Conservation (phyloP, 805 yeast genomes). For the Clavispora fructus region DNA sequence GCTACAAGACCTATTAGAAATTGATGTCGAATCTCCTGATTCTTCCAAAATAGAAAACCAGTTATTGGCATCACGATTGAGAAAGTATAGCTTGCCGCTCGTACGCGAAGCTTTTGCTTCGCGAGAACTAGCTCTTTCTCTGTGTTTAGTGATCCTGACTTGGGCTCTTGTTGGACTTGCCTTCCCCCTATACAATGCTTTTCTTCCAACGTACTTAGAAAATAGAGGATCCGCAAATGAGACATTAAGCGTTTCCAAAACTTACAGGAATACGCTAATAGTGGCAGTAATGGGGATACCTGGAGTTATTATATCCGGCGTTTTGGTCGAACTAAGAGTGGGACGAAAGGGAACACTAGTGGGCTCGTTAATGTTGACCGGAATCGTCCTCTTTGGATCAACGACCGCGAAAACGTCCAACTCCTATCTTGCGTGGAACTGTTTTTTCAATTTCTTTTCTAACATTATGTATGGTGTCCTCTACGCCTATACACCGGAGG, state of each 20-base stretch:
- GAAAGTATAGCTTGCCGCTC: constrained; percentile 30
- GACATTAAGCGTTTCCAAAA: constrained; percentile 25
- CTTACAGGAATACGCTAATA: constrained; percentile 16
- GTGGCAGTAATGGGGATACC: constrained; percentile 14
- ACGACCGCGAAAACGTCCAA: constrained; percentile 54
- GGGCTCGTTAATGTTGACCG: constrained; percentile 48
- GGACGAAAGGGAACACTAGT: constrained; percentile 19
- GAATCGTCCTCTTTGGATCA: constrained; percentile 56
- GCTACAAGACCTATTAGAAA: constrained; percentile 38
- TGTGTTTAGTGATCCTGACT: constrained; percentile 36
- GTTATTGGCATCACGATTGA: constrained; percentile 3
- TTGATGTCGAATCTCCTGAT: constrained; percentile 27
- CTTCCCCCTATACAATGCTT: constrained; percentile 15
- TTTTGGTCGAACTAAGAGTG: constrained; percentile 11
- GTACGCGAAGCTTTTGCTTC: constrained; percentile 44
- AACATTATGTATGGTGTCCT: constrained; percentile 49
- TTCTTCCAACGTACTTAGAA: constrained; percentile 37
- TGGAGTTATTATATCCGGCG: constrained; percentile 10
- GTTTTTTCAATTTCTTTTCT: constrained; percentile 42
- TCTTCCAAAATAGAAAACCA: constrained; percentile 4
- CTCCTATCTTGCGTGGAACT: constrained; percentile 44
- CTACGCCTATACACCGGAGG: constrained; percentile 65
- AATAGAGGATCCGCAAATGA: constrained; percentile 27
- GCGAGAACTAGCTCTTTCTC: constrained; percentile 39
- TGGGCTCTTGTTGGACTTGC: constrained; percentile 45